A percentile compares a stretch with the other conserved stretches of the same genome.
Evolutionary conservation across 2,329 filamentous ascomycete species (phyloP).

Genomic region (Macrophomina tecta): DNA sequence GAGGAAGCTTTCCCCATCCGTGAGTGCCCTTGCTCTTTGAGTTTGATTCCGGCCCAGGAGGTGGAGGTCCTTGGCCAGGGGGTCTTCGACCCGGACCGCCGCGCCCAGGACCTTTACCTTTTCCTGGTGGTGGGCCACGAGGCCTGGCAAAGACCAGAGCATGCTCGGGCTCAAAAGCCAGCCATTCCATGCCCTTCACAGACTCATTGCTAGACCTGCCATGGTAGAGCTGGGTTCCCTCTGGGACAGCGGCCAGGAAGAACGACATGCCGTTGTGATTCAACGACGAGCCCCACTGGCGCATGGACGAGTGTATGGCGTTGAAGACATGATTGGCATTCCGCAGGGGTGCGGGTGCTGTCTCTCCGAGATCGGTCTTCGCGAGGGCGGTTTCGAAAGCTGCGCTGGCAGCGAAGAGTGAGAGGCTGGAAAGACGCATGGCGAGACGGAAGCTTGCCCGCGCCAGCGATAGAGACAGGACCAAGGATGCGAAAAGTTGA

Average conservation of each 20-base stretch:
- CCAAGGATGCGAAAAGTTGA: neutral
- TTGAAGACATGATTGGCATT: constrained; percentile 75
- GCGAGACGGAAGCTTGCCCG: neutral
- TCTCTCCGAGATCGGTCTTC: constrained; percentile 3
- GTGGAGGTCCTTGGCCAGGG: constrained; percentile 29
- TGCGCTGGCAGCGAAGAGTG: constrained; percentile 12
- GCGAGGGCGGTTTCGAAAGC: constrained; percentile 9
- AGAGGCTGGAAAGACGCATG: constrained; percentile 21
- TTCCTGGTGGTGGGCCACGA: constrained; percentile 17
- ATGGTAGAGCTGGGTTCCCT: constrained; percentile 71
- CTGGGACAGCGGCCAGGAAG: constrained; percentile 69
- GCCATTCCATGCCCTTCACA: constrained; percentile 67
- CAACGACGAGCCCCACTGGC: constrained; percentile 75
- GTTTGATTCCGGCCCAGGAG: neutral
- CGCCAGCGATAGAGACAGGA: neutral
- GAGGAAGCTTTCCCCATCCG: constrained; percentile 3
- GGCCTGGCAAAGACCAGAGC: constrained; percentile 66
- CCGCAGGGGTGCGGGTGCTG: neutral
- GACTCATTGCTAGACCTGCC: constrained; percentile 57
- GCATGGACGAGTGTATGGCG: constrained; percentile 71
- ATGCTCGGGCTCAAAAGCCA: constrained; percentile 80
- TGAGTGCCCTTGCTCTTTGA: neutral
- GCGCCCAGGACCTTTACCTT: constrained; percentile 10
- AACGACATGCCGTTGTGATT: constrained; percentile 79
- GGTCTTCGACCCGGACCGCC: constrained; percentile 7